Conservation (phyloP, 352 stramenopile genomes). For the Globisporangium alternatum region DNA sequence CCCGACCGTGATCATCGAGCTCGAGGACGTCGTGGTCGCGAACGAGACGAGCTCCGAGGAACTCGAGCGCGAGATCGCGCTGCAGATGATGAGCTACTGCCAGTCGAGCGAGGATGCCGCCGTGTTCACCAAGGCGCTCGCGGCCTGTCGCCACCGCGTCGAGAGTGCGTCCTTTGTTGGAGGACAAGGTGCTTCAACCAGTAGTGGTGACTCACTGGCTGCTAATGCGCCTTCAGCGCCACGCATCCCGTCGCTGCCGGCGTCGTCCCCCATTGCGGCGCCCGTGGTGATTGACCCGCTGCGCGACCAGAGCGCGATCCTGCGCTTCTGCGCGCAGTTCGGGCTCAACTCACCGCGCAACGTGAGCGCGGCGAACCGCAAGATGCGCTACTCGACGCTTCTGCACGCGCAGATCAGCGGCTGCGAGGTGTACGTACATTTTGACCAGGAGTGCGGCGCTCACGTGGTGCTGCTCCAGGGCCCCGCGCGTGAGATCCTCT, state of each 20-base stretch:
- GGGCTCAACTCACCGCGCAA: constrained; percentile 26
- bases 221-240: not conserved
- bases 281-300: constrained; percentile 38
- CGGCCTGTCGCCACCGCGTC: constrained; percentile 36
- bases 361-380: constrained; percentile 20
- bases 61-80: constrained; percentile 42
- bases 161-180: constrained; percentile 13
- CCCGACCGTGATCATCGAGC: constrained; percentile 39
- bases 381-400: constrained; percentile 37
- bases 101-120: constrained; percentile 32
- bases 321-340: constrained; percentile 46
- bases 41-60: constrained; percentile 41
- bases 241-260: constrained; percentile 32
- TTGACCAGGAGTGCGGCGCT: constrained; percentile 43
- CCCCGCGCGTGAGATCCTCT: constrained; percentile 45
- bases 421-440: constrained; percentile 57
- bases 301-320: constrained; percentile 45
- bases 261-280: constrained; percentile 38
- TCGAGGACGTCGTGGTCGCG: constrained; percentile 39
- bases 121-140: constrained; percentile 42
- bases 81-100: constrained; percentile 37
- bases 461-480: constrained; percentile 50
- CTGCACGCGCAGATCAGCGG: constrained; percentile 43
- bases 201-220: constrained; percentile 5
- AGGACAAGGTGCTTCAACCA: not conserved